Base-by-base conservation (phyloP, 2,329 filamentous ascomycete species). In the Arthrobotrys sinensis region DNA sequence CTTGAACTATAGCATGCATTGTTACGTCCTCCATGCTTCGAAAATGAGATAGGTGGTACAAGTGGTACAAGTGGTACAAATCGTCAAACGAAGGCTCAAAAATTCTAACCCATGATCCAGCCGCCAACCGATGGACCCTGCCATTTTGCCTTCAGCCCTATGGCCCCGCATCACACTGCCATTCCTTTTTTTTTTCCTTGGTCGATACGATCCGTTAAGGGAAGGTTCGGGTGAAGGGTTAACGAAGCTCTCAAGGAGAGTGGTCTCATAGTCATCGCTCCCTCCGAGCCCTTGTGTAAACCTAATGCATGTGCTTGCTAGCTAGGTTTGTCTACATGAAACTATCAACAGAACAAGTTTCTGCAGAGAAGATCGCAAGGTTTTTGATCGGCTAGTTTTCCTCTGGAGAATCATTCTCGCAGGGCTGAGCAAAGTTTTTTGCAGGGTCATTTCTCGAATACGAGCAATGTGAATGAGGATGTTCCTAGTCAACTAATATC, bases 71-170 rank as follows among this genome's bases (percentile, higher is more conserved):
- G 52, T 48, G 28, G 16, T 12, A 50, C 24, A 66, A 72, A 32
- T 19, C 43, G 50, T 21, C 38, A 10, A 21, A 36, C 50, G 2
- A 45, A 55, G 8, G 52, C 50, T 69, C 52, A 14, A 32, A 28
- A 52, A 53, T 40, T 11, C 52, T 21, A 53, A 16, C 16, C 19
- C 24, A 28, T 28, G n/a, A n/a, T 24, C 36, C 53, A 53, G 28
- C 40, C 32, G 53, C 12, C 43, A 45, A 40, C 57, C 53, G 66
- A 43, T 21, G 19, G 32, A 36, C 24, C 46, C 24, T 52, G 36
- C 32, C 62, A 60, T 14, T 14, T 71, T 60, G 62, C 75, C 75
- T 78, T 72, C 75, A 78, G 75, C 75, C 75, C 67, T 78, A 78
- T 52, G 67, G n/a, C n/a, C 19, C 55, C 60, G 60, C 65, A 62